phyloP scores from a whole-genome alignment of 2,329 filamentous ascomycete genomes.

The Talaromyces sp. region DNA sequence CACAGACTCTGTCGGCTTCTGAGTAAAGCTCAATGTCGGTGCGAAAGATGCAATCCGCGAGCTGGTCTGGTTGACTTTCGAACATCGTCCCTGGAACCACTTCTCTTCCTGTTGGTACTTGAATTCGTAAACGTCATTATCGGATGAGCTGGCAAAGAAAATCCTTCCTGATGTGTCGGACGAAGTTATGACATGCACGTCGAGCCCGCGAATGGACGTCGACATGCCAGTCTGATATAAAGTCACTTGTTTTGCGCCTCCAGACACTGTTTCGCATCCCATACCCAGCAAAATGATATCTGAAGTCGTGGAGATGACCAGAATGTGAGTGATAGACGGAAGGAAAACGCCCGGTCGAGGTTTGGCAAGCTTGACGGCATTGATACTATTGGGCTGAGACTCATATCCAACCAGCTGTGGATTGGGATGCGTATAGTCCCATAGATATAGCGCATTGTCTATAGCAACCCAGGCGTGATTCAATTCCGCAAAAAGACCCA shows the following conservation, averaged over 20 bases:
- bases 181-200: conserved; percentile 73
- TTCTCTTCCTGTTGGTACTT: conserved; percentile 96
- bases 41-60: conserved; percentile 63
- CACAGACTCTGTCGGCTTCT: conserved; percentile 58
- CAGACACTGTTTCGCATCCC: conserved; percentile 59
- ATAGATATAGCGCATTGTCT: conserved; percentile 92
- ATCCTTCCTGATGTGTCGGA: conserved; percentile 78
- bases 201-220: conserved; percentile 69
- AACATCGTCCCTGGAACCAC: conserved; percentile 88
- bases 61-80: conserved; percentile 83
- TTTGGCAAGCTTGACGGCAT: conserved; percentile 80
- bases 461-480: conserved; percentile 95
- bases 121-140: conserved; percentile 88
- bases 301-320: conserved; percentile 80
- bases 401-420: conserved; percentile 90
- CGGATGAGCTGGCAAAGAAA: conserved; percentile 78
- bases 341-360: conserved; percentile 88
- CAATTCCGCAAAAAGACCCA: conserved; percentile 92
- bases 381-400: conserved; percentile 82
- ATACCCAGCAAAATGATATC: conserved; percentile 88
- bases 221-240: conserved; percentile 89
- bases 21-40: conserved; percentile 41
- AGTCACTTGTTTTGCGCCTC: conserved; percentile 67
- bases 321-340: conserved; percentile 74
- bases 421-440: conserved; percentile 94